These are phyloP conservation scores for Arthrobotrys pseudoclavata DNA, from an alignment of 2,329 filamentous ascomycete genomes.

Conservation along the genomic window DNA sequence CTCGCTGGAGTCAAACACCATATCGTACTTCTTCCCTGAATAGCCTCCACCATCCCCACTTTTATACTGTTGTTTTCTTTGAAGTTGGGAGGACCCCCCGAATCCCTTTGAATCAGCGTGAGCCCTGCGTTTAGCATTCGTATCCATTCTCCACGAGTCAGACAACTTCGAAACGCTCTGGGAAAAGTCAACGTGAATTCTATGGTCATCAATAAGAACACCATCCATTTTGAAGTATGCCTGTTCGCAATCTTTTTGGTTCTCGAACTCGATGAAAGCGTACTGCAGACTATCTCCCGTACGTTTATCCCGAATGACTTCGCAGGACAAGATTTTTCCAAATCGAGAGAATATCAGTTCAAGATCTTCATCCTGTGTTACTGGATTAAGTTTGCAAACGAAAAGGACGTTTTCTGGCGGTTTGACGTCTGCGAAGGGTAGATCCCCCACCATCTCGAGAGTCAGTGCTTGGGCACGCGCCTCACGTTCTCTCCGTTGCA, in stretches of 20 bases:
- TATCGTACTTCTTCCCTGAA: conserved; percentile 73
- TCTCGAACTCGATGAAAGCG: conserved; percentile 95
- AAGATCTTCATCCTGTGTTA: conserved; percentile 93
- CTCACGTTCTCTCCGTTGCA: conserved; percentile 85
- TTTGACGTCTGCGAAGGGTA: conserved; percentile 97
- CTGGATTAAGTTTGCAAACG: conserved; percentile 97
- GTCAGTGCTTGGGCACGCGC: conserved; percentile 94
- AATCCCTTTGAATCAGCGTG: conserved; percentile 78
- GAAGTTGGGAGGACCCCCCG: conserved; percentile 87
- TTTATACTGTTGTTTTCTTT: conserved; percentile 91
- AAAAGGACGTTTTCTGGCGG: conserved; percentile 97
- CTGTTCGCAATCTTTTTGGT: conserved; percentile 90
- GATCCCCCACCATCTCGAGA: conserved; percentile 95
- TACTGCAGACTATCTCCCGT: conserved; percentile 97
- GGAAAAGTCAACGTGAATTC: conserved; percentile 98
- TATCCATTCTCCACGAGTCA: conserved; percentile 87
- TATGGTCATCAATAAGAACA: conserved; percentile 94
- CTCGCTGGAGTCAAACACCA: conserved; percentile 84
- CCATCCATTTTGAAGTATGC: conserved; percentile 99
- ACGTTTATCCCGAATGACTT: conserved; percentile 93
- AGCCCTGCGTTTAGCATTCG: conserved; percentile 81
- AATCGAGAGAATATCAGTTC: conserved; percentile 98
- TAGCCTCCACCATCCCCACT: conserved; percentile 71
- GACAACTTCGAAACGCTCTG: conserved; percentile 91
- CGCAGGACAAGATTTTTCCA: conserved; percentile 92